Base-by-base conservation (phyloP, 2,329 filamentous ascomycete genomes). In the Fusarium ambrosium region DNA sequence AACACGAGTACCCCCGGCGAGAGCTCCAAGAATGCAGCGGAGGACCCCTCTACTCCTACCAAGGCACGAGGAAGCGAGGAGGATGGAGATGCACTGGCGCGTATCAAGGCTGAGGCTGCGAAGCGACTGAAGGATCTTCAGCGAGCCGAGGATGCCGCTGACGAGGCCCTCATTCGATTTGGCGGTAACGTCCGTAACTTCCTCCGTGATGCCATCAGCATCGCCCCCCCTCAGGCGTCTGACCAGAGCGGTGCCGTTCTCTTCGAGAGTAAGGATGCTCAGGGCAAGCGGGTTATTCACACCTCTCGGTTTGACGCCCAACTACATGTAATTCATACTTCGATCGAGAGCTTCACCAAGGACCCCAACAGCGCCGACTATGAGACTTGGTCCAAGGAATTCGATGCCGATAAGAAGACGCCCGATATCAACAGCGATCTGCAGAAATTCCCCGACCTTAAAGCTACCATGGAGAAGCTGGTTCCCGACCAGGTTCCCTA, bases 401-500 rank as follows among this genome's bases (percentile, higher is more conserved):
- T 98, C 80, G 91, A 96, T 77, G 91, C 94, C 16, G 95, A 96
- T 63, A 89, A 89, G 80, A 96, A 95, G 89, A 98, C 97, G 2
- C 92, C 92, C 20, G 92, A 92, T 63, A 97, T 99, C 76, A 91
- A 92, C 58, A 87, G 86, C 70, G 95, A 99, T 82, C 82, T 99
- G 76, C 92, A 95, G 75, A 94, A 93, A 81, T 97, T 98, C 80
- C 90, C 92, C 11, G 96, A 98, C 83, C 86, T 99, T 78, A 89
- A 95, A 77, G 85, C 89, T 29, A 95, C 95, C 0, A 98, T 99
- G 96, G 97, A 98, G 88, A 95, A 93, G 85, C 86, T 98, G 65
- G 97, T 99, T n/a, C 97, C 97, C 2, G 95, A 95, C 83, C 90
- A 91, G 77, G 94, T 98, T n/a, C 89, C 95, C 37, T 99, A 99